A percentile compares a stretch with the other conserved stretches of the same genome.
Conservation (phyloP, 169 alveolate species). For the Neospora caninum region DNA sequence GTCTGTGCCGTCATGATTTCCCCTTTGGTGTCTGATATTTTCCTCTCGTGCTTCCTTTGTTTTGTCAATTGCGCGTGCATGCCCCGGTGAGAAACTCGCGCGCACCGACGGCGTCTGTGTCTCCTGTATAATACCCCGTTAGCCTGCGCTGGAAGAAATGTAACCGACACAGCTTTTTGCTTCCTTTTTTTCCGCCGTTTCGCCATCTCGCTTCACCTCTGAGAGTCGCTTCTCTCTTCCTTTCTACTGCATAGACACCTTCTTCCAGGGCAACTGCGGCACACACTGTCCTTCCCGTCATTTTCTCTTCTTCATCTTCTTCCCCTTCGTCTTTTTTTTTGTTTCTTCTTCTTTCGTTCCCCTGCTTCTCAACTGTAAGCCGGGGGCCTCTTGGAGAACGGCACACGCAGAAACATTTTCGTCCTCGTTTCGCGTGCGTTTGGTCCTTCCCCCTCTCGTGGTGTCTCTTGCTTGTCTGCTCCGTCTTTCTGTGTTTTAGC, state of each 20-base stretch:
- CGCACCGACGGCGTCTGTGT: not conserved
- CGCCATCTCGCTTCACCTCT: not conserved
- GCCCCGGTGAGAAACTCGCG: not conserved
- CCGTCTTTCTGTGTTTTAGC: not conserved
- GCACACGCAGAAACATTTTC: no score
- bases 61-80: not conserved
- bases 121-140: not conserved
- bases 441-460: no score
- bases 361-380: not conserved
- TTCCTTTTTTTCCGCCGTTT: not conserved
- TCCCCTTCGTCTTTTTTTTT: not conserved
- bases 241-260: not conserved
- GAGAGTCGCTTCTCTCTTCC: not conserved
- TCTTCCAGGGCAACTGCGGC: not conserved
- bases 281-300: not conserved
- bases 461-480: not conserved
- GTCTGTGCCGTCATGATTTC: not conserved
- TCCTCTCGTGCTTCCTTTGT: not conserved
- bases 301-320: not conserved
- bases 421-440: no score
- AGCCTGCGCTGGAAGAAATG: not conserved
- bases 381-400: not conserved
- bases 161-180: not conserved
- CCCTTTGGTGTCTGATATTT: not conserved
- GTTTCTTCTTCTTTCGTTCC: not conserved